Base-by-base conservation (phyloP, 2,329 filamentous ascomycete genomes). In the Ascochyta rabiei region DNA sequence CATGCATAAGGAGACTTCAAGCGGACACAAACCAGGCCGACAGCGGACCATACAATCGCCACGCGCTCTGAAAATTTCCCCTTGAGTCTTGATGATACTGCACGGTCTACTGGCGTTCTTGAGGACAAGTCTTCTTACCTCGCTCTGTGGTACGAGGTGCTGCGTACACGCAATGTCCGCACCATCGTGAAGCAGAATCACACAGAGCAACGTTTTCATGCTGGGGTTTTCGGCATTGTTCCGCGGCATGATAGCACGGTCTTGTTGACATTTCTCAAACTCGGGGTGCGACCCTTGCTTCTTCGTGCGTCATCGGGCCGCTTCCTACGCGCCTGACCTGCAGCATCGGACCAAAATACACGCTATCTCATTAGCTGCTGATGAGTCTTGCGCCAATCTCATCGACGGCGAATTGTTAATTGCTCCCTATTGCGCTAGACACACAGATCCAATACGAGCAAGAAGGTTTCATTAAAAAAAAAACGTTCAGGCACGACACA, bases 251-350 rank as follows among this genome's bases (percentile, higher is more conserved):
- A 44, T 15, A 48, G 39, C 45, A 38, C 43, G 44, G 44, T 26
- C 39, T 43, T 39, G 44, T 44, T 45, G 26, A 34, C 33, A n/a
- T 9, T n/a, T 26, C 30, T 21, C 12, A 31, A 44, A 28, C 40
- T 35, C 26, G 23, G 34, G 24, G 44, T 53, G 15, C 45, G 39
- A 26, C 45, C 46, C 51, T 37, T 53, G 38, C 50, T 48, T 42
- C 39, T 43, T 48, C 43, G 23, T 61, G 37, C 49, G 52, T 61
- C 49, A 54, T 37, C 34, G 39, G 51, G 13, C 45, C 50, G 40
- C 48, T 28, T 44, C 45, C 12, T 30, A 42, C 45, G 39, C 48
- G 45, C 57, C 48, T 59, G 56, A 58, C 60, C 53, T 57, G 57
- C 56, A 57, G 47, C 52, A 49, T 53, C 44, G 7, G 50, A 45